These are phyloP conservation scores for Lachnellula hyalina DNA, from an alignment of 2,329 filamentous ascomycete species.

Conservation along the genomic window DNA sequence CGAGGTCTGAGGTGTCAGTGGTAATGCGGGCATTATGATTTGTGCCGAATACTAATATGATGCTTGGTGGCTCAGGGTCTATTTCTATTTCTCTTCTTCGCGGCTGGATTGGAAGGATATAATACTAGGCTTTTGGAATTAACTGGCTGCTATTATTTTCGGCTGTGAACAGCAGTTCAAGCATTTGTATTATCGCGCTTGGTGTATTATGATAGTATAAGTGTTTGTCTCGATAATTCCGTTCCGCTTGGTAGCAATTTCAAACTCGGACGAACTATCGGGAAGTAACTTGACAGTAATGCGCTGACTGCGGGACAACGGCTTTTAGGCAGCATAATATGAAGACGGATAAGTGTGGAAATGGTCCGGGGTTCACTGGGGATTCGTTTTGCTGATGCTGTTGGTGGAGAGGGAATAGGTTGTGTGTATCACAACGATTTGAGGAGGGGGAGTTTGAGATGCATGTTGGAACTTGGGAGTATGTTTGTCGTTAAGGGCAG, in stretches of 20 bases:
- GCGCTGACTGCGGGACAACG: constrained; percentile 14
- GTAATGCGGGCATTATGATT: too few relatives aligned
- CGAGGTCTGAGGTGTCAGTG: too few relatives aligned
- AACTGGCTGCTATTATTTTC: constrained; percentile 1
- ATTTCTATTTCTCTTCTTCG: too few relatives aligned
- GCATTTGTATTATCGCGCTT: constrained; percentile 8
- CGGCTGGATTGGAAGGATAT: too few relatives aligned
- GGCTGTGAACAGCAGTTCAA: not conserved
- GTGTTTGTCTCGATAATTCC: constrained; percentile 7
- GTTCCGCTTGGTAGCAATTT: not conserved
- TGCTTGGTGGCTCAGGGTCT: too few relatives aligned
- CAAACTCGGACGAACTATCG: constrained; percentile 8
- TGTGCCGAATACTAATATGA: too few relatives aligned
- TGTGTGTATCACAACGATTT: constrained; percentile 49
- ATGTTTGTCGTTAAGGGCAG: not conserved
- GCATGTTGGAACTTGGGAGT: constrained; percentile 7
- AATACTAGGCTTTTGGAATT: constrained; percentile 35
- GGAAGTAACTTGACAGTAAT: constrained; percentile 19
- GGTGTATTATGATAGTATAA: constrained; percentile 13
- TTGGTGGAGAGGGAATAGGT: constrained; percentile 15
- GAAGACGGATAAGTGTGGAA: constrained; percentile 40
- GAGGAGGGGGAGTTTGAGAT: constrained; percentile 26
- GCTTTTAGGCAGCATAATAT: constrained; percentile 31
- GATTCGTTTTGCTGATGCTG: constrained; percentile 27
- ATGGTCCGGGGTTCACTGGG: constrained; percentile 19